Evolutionary conservation across 768 basidiomycete species (phyloP).

Genomic region (Lentinula guzmanii): DNA sequence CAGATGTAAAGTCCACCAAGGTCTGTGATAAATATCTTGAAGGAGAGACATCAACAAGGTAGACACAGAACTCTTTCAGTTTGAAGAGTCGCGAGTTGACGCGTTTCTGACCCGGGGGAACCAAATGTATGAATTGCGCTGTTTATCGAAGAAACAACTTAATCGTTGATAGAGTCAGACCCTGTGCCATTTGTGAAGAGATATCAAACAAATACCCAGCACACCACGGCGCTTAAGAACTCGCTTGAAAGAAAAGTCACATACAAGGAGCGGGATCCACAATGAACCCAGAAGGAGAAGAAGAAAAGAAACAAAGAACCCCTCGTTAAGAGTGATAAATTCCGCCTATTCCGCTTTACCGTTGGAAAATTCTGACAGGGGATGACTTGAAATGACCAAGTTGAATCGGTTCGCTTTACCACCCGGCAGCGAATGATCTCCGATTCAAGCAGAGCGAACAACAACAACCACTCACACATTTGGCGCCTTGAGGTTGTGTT

Average conservation of each 20-base stretch:
- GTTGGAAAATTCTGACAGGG: background rate
- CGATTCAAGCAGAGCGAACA: background rate
- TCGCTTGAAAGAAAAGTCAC: background rate
- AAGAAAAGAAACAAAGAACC: background rate
- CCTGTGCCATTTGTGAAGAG: background rate
- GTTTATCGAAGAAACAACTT: background rate
- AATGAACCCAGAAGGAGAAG: background rate
- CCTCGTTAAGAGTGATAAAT: background rate
- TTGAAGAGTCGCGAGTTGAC: background rate
- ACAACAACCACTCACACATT: too few species aligned
- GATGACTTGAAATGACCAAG: background rate
- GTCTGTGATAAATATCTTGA: too few species aligned
- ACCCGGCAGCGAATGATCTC: background rate
- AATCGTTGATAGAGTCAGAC: background rate
- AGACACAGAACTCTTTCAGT: background rate
- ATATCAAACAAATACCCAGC: background rate
- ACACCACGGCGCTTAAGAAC: background rate
- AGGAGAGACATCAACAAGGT: too few species aligned
- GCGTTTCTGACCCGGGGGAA: background rate
- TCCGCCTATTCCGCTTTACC: background rate
- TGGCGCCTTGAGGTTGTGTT: background rate
- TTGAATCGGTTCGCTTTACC: background rate
- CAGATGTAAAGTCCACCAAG: too few species aligned
- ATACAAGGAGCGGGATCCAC: too few species aligned
- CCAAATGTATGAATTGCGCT: background rate